Evolutionary conservation across 1,284 basidiomycete genomes (phyloP).

Genomic region (Microbotryum violaceum): DNA sequence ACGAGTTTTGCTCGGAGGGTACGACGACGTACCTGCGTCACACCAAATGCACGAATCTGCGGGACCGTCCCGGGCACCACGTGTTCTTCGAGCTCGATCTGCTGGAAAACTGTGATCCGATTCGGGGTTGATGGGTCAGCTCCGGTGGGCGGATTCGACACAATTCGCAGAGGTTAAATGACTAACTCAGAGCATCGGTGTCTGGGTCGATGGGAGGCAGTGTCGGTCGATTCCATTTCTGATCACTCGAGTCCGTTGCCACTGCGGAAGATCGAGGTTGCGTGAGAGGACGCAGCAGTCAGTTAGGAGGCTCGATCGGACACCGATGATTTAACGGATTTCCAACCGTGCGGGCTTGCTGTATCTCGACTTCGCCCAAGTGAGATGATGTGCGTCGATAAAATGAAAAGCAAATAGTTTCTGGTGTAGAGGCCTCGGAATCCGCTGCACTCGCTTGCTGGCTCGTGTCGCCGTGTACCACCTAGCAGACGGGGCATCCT

Average conservation of each 20-base stretch:
- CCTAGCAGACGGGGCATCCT: no score
- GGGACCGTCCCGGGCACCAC: conserved; percentile 50
- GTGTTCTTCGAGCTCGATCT: conserved; percentile 80
- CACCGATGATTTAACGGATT: no score
- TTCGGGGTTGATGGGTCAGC: conserved; percentile 7
- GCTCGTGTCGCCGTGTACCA: no score
- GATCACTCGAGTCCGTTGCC: conserved; percentile 23
- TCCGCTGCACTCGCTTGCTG: no score
- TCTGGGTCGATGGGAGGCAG: conserved; percentile 54
- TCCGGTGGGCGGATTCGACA: background rate
- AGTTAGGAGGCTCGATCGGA: no score
- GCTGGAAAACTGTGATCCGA: conserved; percentile 60
- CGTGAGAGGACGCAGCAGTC: no score
- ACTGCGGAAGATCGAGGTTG: conserved; percentile 1
- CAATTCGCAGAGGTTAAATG: background rate
- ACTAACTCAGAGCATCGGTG: conserved; percentile 55
- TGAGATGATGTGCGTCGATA: no score
- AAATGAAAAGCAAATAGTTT: no score
- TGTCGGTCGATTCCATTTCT: conserved; percentile 66
- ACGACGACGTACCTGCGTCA: conserved; percentile 58
- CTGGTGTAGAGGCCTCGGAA: no score
- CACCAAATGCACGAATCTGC: conserved; percentile 72
- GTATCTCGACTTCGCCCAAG: no score
- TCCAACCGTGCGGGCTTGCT: no score
- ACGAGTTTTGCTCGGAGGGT: background rate